Base-by-base conservation (phyloP, 768 basidiomycete genomes). In the Boletus tomentosulus region DNA sequence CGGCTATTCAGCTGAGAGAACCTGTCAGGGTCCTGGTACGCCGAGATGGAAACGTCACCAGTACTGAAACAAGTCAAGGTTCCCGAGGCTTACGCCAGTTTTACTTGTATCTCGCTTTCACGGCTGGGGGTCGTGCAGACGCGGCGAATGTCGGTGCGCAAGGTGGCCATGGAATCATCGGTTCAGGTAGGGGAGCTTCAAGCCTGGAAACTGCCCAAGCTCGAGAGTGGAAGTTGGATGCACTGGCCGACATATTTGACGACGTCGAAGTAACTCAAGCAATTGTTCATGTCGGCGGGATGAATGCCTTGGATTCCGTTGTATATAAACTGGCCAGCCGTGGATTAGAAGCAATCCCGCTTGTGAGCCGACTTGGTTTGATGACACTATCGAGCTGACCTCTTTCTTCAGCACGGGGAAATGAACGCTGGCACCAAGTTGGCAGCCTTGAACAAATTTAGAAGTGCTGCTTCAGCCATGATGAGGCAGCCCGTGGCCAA, bases 21-120 rank as follows among this genome's bases (percentile, higher is more conserved):
- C 96, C 97, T 22, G 94, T 99, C 39, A 84, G 97, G 25, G 97
- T 99, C n/a, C 84, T 99, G 19, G 97, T 99, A 24, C 83, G 97
- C 49, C 81, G 96, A 16, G 90, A 93, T 60, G 91, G 90, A 38
- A 91, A 89, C 62, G 86, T 89, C 46, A 78, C 79, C 10, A 84
- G 84, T 31, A 79, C 84, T 5, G 80, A 87, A 38, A 84, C 85
- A 33, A 78, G 73, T 39, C 86, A 87, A 69, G 82, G 85, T 42
- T 85, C 89, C 51, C 83, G 92, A 22, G 91, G 91, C 22, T 75
- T 98, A 33, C 88, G 95, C 51, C 96, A 98, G 65, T 98, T 90
- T 71, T 99, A 98, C 73, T 80, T 98, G 37, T 99, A 97, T 67
- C 80, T 98, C 27, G 92, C 96, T 2, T 93, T 98, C 69, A 95